Percentiles rank a stretch among this genome's conserved stretches.
These are phyloP conservation scores for Xerocomellus intermedius DNA, from an alignment of 768 basidiomycete species.

Conservation along the genomic window DNA sequence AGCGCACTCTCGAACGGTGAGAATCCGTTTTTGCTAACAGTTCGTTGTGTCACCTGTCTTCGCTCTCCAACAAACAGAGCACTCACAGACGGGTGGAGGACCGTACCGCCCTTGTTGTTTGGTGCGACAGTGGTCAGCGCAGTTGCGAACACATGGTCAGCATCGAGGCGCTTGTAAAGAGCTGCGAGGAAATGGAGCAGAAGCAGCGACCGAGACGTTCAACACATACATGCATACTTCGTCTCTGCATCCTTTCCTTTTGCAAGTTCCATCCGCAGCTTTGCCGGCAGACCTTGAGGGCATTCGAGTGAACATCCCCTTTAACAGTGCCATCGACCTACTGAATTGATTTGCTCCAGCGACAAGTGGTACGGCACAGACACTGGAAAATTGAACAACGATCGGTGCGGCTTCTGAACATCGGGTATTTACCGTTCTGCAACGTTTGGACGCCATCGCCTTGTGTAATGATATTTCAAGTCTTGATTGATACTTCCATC, in stretches of 20 bases:
- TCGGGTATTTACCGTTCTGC: constrained; percentile 50
- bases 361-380: constrained; percentile 52
- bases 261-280: constrained; percentile 38
- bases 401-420: background rate
- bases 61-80: background rate
- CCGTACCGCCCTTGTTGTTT: constrained; percentile 43
- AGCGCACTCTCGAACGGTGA: constrained; percentile 66
- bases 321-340: constrained; percentile 25
- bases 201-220: background rate
- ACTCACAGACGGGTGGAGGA: constrained; percentile 48
- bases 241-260: constrained; percentile 27
- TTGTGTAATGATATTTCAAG: constrained; percentile 60
- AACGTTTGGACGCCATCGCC: constrained; percentile 35
- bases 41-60: background rate
- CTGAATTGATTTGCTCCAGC: constrained; percentile 52
- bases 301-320: background rate
- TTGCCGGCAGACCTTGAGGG: constrained; percentile 41
- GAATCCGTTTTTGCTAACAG: constrained; percentile 64
- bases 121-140: constrained; percentile 59
- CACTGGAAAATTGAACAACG: constrained; percentile 32
- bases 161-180: constrained; percentile 57
- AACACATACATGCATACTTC: constrained; percentile 27
- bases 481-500: constrained; percentile 21
- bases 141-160: constrained; percentile 55
- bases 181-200: constrained; percentile 33